Evolutionary conservation across 768 basidiomycete species (phyloP).

Genomic region (Rhodotorula paludigena): DNA sequence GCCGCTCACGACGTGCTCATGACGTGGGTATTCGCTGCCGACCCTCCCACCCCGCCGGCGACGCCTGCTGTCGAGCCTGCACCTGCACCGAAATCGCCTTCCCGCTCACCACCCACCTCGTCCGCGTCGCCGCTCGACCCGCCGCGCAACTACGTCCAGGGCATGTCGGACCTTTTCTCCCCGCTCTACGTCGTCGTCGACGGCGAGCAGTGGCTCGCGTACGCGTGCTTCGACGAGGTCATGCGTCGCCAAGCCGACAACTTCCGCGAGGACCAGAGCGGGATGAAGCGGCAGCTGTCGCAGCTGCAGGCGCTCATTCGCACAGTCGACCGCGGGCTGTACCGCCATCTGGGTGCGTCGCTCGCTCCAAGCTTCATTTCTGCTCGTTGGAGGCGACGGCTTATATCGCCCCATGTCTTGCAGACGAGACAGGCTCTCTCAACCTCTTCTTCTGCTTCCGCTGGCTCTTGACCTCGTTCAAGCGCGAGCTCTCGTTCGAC

Average conservation of each 20-base stretch:
- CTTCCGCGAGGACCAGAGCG: constrained; percentile 91
- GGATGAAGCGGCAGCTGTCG: constrained; percentile 90
- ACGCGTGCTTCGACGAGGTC: constrained; percentile 92
- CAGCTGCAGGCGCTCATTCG: constrained; percentile 83
- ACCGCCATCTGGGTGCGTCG: constrained; percentile 57
- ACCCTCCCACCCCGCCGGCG: too few species aligned
- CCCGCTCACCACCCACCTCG: too few species aligned
- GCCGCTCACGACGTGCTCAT: constrained; percentile 77
- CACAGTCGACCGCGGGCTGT: constrained; percentile 93
- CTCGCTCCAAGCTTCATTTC: constrained; percentile 9
- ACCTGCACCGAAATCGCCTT: too few species aligned
- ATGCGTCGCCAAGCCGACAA: constrained; percentile 96
- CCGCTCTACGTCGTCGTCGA: constrained; percentile 88
- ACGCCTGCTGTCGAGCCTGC: not conserved
- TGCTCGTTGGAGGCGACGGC: not conserved
- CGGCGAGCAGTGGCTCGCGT: constrained; percentile 81
- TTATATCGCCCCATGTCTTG: not conserved
- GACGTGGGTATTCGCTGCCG: constrained; percentile 58
- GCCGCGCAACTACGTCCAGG: constrained; percentile 81
- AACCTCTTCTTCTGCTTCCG: constrained; percentile 99
- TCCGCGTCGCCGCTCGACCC: not conserved
- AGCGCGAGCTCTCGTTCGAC: constrained; percentile 90
- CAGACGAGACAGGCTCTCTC: constrained; percentile 74
- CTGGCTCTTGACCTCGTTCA: constrained; percentile 52
- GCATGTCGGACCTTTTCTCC: constrained; percentile 94